Base-by-base conservation (phyloP, 305 asterid species). In the Fraxinus velutina region DNA sequence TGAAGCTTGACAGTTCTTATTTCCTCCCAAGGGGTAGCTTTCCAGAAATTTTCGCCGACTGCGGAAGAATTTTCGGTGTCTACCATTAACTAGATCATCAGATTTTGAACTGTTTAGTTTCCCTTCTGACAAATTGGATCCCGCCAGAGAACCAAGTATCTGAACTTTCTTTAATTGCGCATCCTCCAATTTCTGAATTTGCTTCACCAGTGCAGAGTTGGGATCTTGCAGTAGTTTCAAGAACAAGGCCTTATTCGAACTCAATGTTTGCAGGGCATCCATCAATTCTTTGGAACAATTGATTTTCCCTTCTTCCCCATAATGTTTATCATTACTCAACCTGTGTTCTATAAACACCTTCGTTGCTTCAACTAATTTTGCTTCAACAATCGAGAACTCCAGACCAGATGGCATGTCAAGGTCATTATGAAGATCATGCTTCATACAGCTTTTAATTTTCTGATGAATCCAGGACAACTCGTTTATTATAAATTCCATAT, bases 11-110 rank as follows among this genome's bases (percentile, higher is more conserved):
- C 81, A 39, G 47, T 84, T 92, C 70, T 86, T 91, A 84, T 87
- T 87, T 84, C 78, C 91, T 64, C 84, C 85, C 73, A 85, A 64
- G n/a, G 95, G 87, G 80, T 70, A 89, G 80, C 85, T 73, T 24
- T 89, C 98, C 75, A 90, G 87, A 75, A 97, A 89, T 84, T 90
- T 96, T 90, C 90, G 91, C 85, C 97, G 89, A 83, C 97, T 90
- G 39, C 92, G 83, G 86, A 93, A 92, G 85, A 94, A 90, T 64
- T 88, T 89, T 7, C 86, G 87, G 39, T 64, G 91, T 77, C 92
- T 94, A 37, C 81, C 91, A 80, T 73, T 83, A 84, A 86, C 81
- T 55, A 84, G 75, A 73, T 92, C 95, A 79, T 86, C 97, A 66
- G 88, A n/a, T 86, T 89, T 89, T 22, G 85, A 80, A 78, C 55